These are phyloP conservation scores for Nelumbo lutea DNA, from an alignment of 164 flowering plant species.

Conservation along the genomic window DNA sequence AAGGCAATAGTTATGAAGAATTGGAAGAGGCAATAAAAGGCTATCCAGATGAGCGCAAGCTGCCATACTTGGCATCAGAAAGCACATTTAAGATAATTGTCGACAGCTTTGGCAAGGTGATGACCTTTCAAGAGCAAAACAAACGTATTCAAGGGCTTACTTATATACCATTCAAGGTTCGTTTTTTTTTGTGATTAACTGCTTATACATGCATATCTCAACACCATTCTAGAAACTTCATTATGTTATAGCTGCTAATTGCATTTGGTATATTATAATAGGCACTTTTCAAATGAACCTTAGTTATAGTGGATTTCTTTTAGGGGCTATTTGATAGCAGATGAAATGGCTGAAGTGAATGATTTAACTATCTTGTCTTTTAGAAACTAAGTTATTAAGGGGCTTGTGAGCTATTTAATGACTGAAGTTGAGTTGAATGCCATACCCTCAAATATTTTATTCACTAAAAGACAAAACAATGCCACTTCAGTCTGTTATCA, in stretches of 20 bases:
- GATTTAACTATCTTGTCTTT: too few species aligned
- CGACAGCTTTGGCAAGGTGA: conserved; percentile 79
- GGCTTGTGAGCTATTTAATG: too few species aligned
- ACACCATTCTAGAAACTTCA: background rate
- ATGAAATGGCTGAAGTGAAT: too few species aligned
- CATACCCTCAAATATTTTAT: too few species aligned
- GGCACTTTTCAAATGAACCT: background rate
- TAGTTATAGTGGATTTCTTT: too few species aligned
- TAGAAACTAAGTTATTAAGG: too few species aligned
- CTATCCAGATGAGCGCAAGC: conserved; percentile 70
- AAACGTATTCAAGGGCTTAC: conserved; percentile 52
- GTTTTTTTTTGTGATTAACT: conserved; percentile 5
- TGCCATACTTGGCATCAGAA: conserved; percentile 59
- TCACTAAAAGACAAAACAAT: too few species aligned
- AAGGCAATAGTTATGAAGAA: conserved; percentile 76
- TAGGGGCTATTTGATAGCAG: too few species aligned
- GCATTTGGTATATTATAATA: background rate
- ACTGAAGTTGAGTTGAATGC: too few species aligned
- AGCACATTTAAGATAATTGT: conserved; percentile 69
- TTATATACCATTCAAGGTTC: conserved; percentile 87
- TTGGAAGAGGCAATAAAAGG: conserved; percentile 58
- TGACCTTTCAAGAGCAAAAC: conserved; percentile 71
- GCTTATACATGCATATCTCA: background rate
- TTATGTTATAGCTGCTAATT: background rate
- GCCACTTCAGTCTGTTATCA: too few species aligned